phyloP scores from a whole-genome alignment of 2,329 filamentous ascomycete genomes.

The Clathrospora elynae region DNA sequence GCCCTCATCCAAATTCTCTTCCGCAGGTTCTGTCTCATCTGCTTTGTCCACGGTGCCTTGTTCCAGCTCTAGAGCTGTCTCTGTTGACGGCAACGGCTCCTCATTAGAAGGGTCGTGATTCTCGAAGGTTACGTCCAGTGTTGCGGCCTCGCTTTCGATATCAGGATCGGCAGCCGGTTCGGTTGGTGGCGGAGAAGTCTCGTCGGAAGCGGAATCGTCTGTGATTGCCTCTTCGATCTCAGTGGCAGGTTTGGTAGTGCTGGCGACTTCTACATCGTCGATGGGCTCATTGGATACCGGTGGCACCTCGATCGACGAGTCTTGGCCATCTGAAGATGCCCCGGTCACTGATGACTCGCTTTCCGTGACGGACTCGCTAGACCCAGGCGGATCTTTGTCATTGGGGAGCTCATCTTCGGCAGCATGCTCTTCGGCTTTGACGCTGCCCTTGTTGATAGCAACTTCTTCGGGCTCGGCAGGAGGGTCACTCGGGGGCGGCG shows the following conservation, averaged over 20 bases:
- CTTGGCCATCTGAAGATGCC: slow-evolving; percentile 4
- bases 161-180: slow-evolving; percentile 3
- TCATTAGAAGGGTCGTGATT: not conserved
- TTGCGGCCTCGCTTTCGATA: not conserved
- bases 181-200: not conserved
- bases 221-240: not conserved
- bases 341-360: slow-evolving; percentile 1
- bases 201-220: slow-evolving; percentile 1
- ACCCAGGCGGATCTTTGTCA: not conserved
- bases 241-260: not conserved
- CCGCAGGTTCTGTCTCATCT: not conserved
- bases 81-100: not conserved
- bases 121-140: not conserved
- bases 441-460: not conserved
- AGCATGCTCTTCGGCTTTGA: slow-evolving; percentile 2
- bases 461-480: slow-evolving; percentile 1
- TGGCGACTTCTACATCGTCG: not conserved
- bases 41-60: not conserved
- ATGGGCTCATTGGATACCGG: not conserved
- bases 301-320: slow-evolving; percentile 1
- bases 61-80: not conserved
- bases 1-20: slow-evolving; percentile 1
- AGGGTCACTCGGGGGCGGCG: slow-evolving; percentile 10
- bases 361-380: slow-evolving; percentile 3
- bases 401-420: slow-evolving; percentile 1